phyloP scores from a whole-genome alignment of 768 basidiomycete genomes.

The Piloderma croceum region DNA sequence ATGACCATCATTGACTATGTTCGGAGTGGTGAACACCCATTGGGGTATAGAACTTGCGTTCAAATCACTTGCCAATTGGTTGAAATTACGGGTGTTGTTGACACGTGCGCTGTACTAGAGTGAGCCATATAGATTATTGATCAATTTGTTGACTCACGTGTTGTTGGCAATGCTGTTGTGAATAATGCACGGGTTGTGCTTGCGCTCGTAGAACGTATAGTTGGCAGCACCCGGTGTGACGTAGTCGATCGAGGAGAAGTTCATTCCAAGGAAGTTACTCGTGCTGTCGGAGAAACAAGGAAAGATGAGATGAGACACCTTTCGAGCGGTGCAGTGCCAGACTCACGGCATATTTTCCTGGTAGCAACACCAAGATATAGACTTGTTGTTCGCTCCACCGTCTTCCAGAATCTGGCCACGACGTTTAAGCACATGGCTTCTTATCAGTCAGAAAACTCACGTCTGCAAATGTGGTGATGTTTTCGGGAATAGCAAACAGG shows the following conservation, averaged over 20 bases:
- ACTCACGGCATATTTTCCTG: slow-evolving; percentile 53
- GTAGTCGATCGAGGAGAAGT: slow-evolving; percentile 34
- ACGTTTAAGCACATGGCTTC: too few relatives aligned
- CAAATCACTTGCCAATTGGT: slow-evolving; percentile 54
- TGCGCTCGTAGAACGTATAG: slow-evolving; percentile 51
- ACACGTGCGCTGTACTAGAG: too few relatives aligned
- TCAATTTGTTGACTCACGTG: too few relatives aligned
- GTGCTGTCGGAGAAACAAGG: slow-evolving; percentile 4
- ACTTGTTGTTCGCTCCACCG: slow-evolving; percentile 53
- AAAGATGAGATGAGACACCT: slow-evolving; percentile 16
- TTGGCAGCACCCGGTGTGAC: slow-evolving; percentile 23
- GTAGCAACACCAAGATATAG: slow-evolving; percentile 56
- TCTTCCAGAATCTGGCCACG: slow-evolving; percentile 53
- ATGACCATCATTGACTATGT: too few relatives aligned
- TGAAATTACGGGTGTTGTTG: slow-evolving; percentile 50
- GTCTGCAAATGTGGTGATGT: slow-evolving; percentile 19
- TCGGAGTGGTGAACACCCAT: slow-evolving; percentile 61
- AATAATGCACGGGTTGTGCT: slow-evolving; percentile 50
- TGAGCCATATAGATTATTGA: too few relatives aligned
- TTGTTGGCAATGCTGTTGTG: slow-evolving; percentile 45
- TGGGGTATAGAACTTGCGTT: slow-evolving; percentile 46
- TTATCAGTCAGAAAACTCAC: neutral
- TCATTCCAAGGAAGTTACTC: slow-evolving; percentile 12
- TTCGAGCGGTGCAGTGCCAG: slow-evolving; percentile 39
- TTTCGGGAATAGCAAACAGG: slow-evolving; percentile 45